Base-by-base conservation (phyloP, 768 basidiomycete genomes). In the Lactifluus echinatus region DNA sequence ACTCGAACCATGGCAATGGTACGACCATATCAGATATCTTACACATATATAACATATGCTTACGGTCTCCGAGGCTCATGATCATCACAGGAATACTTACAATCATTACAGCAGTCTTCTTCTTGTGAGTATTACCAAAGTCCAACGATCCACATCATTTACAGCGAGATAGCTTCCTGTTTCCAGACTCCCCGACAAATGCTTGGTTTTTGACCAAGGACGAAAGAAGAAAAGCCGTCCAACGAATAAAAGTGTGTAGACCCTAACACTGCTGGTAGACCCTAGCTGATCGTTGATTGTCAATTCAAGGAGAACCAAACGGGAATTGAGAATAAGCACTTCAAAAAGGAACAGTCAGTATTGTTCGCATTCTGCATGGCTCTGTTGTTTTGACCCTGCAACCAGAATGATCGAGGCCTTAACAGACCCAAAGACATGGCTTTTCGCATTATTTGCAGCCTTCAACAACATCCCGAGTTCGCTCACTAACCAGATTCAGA, bases 1-100 rank as follows among this genome's bases (percentile, higher is more conserved):
- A 2, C 82, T 87, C 49, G 79, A 80, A 56, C 85, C 85, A 0
- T 87, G 86, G 85, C 84, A 87, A 73, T 88, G 87, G 86, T 75
- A 60, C 28, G 46, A 66, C 60, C 42, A 44, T 23, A 17, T 37
- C 45, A 10, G 7, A 21, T 15, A 37, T 55, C 2, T 48, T 26
- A n/a, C 48, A 21, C 21, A 56, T 34, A 21, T 45, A 31, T 8
- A 28, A 11, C 31, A 73, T 51, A 42, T 8, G 15, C 44, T 54
- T 29, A 60, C 21, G n/a, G 19, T 23, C 12, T 42, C 31, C 10
- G 19, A 75, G 83, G 85, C 73, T 87, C 21, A 85, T 87, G 83
- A 72, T 85, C 57, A 84, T 87, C 40, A 83, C 84, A 4, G 86
- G 85, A 11, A 58, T 68, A 1, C 65, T 86, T 3, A 87, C 86